Evolutionary conservation across 2,329 filamentous ascomycete genomes (phyloP).

Genomic region (Epicoccum nigrum): DNA sequence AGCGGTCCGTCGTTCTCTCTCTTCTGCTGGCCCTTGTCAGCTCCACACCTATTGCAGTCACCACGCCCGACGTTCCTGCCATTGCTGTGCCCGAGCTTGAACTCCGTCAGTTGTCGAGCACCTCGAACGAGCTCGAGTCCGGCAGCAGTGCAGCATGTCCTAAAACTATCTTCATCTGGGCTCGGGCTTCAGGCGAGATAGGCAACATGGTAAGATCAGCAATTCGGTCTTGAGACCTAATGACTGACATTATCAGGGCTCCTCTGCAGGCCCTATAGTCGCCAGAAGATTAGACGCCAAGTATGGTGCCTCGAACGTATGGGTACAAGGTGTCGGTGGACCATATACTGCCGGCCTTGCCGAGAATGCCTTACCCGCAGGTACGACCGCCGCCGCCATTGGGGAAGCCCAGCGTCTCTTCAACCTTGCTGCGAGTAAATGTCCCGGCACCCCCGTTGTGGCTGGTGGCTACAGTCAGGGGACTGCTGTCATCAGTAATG

Average conservation of each 20-base stretch:
- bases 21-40: neutral
- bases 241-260: neutral
- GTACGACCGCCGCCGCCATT: neutral
- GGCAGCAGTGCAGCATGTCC: neutral
- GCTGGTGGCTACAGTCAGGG: neutral
- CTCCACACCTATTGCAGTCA: neutral
- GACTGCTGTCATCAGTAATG: neutral
- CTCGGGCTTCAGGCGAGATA: neutral
- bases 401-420: neutral
- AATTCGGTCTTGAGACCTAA: neutral
- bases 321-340: neutral
- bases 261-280: neutral
- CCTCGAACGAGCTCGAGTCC: neutral
- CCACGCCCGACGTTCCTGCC: neutral
- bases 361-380: neutral
- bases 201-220: neutral
- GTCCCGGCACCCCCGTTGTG: neutral
- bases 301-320: neutral
- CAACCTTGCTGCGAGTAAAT: neutral
- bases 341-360: neutral
- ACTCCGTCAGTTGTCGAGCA: neutral
- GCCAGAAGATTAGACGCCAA: neutral
- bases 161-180: neutral
- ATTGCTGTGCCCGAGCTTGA: neutral
- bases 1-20: neutral